Conservation (phyloP, 2,329 filamentous ascomycete genomes). For the Neurospora crassa region DNA sequence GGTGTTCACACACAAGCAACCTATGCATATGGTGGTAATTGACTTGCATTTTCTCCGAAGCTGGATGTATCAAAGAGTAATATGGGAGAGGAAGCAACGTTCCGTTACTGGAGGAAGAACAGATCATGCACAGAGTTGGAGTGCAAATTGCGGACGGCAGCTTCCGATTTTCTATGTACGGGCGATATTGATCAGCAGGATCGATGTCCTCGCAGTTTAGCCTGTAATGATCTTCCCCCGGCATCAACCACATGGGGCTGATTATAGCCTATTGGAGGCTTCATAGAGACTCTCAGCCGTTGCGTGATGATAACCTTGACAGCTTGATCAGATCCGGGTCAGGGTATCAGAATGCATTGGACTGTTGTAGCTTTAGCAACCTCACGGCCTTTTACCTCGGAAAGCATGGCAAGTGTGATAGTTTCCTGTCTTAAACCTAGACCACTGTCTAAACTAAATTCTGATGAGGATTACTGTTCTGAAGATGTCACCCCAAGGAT, state of each 20-base stretch:
- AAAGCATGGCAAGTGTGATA: neutral
- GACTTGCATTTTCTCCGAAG: neutral
- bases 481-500: neutral
- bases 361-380: neutral
- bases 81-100: conserved; percentile 7
- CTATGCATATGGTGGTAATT: neutral
- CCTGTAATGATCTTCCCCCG: conserved; percentile 4
- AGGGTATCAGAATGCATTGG: neutral
- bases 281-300: neutral
- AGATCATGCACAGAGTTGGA: neutral
- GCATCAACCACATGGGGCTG: conserved; percentile 2
- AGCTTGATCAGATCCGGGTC: neutral
- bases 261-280: neutral
- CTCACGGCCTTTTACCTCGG: neutral
- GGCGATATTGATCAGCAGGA: conserved; percentile 8
- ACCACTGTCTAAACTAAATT: neutral
- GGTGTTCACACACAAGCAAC: neutral
- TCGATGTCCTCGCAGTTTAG: conserved; percentile 10
- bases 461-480: neutral
- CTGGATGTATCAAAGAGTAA: neutral
- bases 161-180: conserved; percentile 10
- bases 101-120: conserved; percentile 6
- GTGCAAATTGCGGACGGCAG: conserved; percentile 13
- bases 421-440: neutral
- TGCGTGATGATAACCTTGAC: neutral